phyloP scores from a whole-genome alignment of 2,329 filamentous ascomycete species.

The Cladosporium sp. region DNA sequence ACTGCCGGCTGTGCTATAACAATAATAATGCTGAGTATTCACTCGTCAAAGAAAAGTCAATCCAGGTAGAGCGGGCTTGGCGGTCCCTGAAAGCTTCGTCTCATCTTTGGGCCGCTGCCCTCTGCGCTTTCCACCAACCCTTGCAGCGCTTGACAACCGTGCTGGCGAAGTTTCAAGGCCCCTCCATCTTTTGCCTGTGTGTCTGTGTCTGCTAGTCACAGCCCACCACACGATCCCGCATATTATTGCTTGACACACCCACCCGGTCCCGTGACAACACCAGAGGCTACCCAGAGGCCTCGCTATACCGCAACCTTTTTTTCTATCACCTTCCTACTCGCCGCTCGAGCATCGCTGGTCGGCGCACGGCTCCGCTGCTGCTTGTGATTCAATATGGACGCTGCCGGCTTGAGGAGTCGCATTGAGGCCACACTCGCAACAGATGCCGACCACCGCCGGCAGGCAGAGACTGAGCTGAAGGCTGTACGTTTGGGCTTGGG shows the following conservation, averaged over 20 bases:
- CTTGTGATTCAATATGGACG: constrained; percentile 62
- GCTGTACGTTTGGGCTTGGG: constrained; percentile 59
- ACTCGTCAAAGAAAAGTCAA: not conserved
- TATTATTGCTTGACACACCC: not conserved
- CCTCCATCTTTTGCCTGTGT: not conserved
- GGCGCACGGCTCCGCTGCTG: constrained; percentile 13
- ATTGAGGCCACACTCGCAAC: constrained; percentile 74
- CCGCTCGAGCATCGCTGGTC: constrained; percentile 1
- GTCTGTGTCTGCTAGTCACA: constrained; percentile 4
- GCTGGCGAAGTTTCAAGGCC: constrained; percentile 10
- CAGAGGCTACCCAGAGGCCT: constrained; percentile 6
- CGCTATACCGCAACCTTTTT: not conserved
- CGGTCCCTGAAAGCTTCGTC: constrained; percentile 1
- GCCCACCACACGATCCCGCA: constrained; percentile 7
- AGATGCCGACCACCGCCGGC: constrained; percentile 72
- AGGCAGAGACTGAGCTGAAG: constrained; percentile 80
- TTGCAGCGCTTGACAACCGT: constrained; percentile 7
- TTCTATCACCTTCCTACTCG: not conserved
- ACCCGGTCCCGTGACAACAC: not conserved
- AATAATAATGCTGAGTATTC: not conserved
- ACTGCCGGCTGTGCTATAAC: not conserved
- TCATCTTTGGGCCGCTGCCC: not conserved
- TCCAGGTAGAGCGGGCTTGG: not conserved
- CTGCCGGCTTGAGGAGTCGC: constrained; percentile 71
- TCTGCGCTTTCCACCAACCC: not conserved